Evolutionary conservation across 768 basidiomycete species (phyloP), one percentile per base, ranked within the genome.

Genomic region (Termitomyces eurrhizus): DNA sequence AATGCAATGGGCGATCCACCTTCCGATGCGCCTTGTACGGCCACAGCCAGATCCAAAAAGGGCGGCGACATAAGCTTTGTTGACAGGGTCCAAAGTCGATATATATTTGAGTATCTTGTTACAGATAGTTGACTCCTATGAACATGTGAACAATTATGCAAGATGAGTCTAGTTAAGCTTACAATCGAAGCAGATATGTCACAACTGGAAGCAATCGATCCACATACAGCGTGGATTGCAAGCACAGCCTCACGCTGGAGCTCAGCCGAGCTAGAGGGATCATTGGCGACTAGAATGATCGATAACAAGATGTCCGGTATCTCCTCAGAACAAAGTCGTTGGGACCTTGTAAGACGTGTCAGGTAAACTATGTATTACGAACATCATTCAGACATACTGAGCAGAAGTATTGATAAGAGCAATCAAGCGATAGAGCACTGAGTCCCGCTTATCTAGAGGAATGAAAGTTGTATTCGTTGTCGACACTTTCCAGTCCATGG

Each of bases 241-340:
- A 72, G 64, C 49, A 77, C 77, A 49, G 88, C 70, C 7, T 83
- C 83, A 29, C 68, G 73, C 57, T 70, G 74, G 8, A 86, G 73
- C 14, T 81, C 78, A 4, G 69, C 66, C 1, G 79, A 71, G 36
- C 79, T 79, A 13, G 76, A 71, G 1, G 76, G 69, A 64, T 91
- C 89, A 62, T 88, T 77, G 2, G 77, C 85, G 32, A 91, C 68
- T 3, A 87, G 71, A 4, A 86, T 61, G 45, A 92, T 64, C 2
- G 76, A 70, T 52, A 84, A 63, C 8, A 87, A 64, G 24, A 86
- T 67, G 59, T 83, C 77, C 13, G 81, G 76, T 1, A 80, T 65
- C 24, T 87, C 84, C 6, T 73, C 67, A 7, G 57, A 48, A 18
- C 66, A 62, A 16, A 82, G 67, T 54, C 68, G 71, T 52, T 72